phyloP scores from a whole-genome alignment of 2,329 filamentous ascomycete species.

The Claviceps sp. region DNA sequence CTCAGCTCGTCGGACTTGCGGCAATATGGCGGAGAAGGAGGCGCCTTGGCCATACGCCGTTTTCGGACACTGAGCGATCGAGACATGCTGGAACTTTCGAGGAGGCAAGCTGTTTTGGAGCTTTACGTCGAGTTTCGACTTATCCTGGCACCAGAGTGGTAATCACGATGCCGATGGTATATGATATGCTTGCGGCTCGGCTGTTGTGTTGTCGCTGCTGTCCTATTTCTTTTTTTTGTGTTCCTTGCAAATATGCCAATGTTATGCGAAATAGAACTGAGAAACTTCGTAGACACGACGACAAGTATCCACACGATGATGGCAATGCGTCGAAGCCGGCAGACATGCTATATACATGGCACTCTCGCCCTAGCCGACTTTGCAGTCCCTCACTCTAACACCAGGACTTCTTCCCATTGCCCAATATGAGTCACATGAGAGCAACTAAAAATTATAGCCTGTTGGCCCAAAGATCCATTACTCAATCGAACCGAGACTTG shows the following conservation, averaged over 20 bases:
- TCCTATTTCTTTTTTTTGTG: background rate
- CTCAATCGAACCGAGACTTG: no score
- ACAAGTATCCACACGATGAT: background rate
- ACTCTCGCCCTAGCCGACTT: background rate
- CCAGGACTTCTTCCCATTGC: background rate
- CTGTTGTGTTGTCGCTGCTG: background rate
- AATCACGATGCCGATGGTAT: background rate
- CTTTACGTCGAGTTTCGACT: background rate
- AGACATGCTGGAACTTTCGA: background rate
- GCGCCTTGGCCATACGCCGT: background rate
- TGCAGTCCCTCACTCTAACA: background rate
- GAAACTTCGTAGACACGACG: background rate
- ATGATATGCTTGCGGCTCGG: background rate
- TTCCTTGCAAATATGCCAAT: background rate
- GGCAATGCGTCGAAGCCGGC: background rate
- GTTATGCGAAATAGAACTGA: background rate
- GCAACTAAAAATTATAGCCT: background rate
- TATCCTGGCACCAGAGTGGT: background rate
- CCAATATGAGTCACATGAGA: background rate
- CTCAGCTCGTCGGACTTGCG: background rate
- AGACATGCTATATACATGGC: background rate
- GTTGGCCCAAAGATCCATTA: background rate
- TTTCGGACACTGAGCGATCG: background rate
- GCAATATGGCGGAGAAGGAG: background rate
- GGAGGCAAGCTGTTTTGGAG: background rate